Base-by-base conservation (phyloP, 352 stramenopile species). In the Pythium monospermum region DNA sequence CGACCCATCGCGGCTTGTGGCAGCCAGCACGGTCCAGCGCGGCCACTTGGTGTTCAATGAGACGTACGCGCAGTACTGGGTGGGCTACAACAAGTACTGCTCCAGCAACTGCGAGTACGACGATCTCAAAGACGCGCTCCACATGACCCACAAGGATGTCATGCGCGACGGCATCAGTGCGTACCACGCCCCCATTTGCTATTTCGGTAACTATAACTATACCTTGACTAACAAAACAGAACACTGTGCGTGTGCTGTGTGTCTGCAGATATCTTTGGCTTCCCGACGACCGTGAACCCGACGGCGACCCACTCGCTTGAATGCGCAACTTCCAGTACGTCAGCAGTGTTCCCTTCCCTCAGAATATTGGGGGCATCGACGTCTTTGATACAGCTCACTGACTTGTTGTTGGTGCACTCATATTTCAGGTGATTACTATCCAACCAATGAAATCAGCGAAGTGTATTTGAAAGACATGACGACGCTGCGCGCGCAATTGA, bases 41-140 rank as follows among this genome's bases (percentile, higher is more conserved):
- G 82, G 82, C 23, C 82, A 92, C 65, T 50, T 92, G 36, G 82
- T 92, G 8, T 92, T 92, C 57, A 92, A 92, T 55, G 82, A 92
- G 70, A 88, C 82, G 32, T 92, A 92, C 66, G 79, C 82, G 42
- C 82, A 92, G 63, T 92, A 92, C 68, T 92, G 82, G 82, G 82
- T 92, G 58, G 82, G 82, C 49, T 92, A 92, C 73, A 92, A 92
- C 67, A 92, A 92, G 64, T 92, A 73, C 55, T 92, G 82, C 64
- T 84, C 71, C 47, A 73, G 57, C 51, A 66, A 85, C 57, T 89
- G 75, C 51, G 83, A 75, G 53, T 88, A 78, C 39, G 64, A 83
- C 37, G 69, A 83, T 4, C 71, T 92, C 58, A 89, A 88, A 56
- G 38, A 75, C 59, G 75, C 67, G 42, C 61, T 92, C 39, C 76